Evolutionary conservation across 2,329 filamentous ascomycete species (phyloP).

Genomic region (Chaetothyriales sp.): DNA sequence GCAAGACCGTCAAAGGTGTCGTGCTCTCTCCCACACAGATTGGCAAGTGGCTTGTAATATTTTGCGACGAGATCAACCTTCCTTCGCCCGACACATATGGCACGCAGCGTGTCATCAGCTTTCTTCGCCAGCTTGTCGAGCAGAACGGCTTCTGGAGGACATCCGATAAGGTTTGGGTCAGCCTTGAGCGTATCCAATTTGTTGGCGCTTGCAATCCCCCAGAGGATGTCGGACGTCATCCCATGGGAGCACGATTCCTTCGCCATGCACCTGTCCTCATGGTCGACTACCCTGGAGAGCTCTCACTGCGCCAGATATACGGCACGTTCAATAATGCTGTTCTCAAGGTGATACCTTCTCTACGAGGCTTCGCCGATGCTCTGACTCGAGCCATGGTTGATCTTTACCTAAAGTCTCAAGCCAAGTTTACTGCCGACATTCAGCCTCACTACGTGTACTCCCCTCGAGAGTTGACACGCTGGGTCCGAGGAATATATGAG

Average conservation of each 20-base stretch:
- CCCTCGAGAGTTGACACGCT: constrained; percentile 91
- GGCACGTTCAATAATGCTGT: constrained; percentile 94
- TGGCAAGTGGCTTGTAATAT: constrained; percentile 92
- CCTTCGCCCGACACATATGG: constrained; percentile 95
- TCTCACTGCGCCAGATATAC: constrained; percentile 92
- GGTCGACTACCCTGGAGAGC: constrained; percentile 96
- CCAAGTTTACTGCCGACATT: constrained; percentile 87
- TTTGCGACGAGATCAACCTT: constrained; percentile 99
- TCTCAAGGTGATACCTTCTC: constrained; percentile 85
- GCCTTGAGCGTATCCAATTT: constrained; percentile 93
- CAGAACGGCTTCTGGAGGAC: constrained; percentile 99
- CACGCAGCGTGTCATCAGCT: constrained; percentile 92
- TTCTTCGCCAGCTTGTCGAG: constrained; percentile 91
- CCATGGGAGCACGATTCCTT: constrained; percentile 84
- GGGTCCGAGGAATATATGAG: constrained; percentile 95
- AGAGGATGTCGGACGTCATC: constrained; percentile 90
- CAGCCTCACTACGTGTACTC: constrained; percentile 99
- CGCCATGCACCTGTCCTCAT: constrained; percentile 96
- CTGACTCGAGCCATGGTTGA: constrained; percentile 96
- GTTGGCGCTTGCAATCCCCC: constrained; percentile 98
- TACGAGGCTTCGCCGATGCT: constrained; percentile 89
- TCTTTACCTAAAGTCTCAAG: constrained; percentile 88
- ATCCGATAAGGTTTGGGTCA: constrained; percentile 94
- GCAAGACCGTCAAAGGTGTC: constrained; percentile 92
- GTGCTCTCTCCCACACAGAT: constrained; percentile 94